Percentiles rank a stretch among this genome's conserved stretches.
These are phyloP conservation scores for Fulvia fulva DNA, from an alignment of 2,329 filamentous ascomycete genomes.

Conservation along the genomic window DNA sequence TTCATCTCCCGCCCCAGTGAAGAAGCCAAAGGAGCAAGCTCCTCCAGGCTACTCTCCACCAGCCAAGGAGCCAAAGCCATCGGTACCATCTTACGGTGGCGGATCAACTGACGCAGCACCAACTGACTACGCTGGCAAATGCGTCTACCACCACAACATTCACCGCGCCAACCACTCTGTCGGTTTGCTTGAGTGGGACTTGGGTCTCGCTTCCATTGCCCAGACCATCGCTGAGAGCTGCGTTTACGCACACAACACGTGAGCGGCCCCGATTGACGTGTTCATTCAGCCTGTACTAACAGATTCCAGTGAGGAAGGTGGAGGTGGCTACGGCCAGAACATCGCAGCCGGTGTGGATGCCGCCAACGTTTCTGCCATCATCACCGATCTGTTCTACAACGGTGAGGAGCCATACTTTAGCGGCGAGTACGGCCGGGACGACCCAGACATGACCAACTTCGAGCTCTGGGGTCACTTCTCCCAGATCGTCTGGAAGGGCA, in stretches of 20 bases:
- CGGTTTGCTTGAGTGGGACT: constrained; percentile 61
- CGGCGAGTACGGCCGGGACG: constrained; percentile 54
- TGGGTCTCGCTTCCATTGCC: constrained; percentile 61
- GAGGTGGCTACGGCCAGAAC: constrained; percentile 82
- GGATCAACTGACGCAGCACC: constrained; percentile 10
- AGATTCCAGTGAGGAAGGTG: constrained; percentile 48
- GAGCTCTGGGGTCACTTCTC: constrained; percentile 69
- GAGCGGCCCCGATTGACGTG: constrained; percentile 39
- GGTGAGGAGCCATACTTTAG: constrained; percentile 61
- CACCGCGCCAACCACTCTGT: constrained; percentile 81
- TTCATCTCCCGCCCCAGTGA: neutral
- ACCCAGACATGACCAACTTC: constrained; percentile 61
- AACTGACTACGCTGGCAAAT: constrained; percentile 35
- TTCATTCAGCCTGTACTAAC: constrained; percentile 31
- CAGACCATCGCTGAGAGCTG: constrained; percentile 61
- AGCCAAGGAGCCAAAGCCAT: neutral
- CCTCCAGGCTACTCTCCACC: neutral
- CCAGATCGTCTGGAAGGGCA: constrained; percentile 67
- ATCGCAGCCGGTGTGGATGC: constrained; percentile 64
- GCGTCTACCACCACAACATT: constrained; percentile 73
- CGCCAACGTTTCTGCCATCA: constrained; percentile 60
- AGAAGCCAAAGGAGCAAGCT: neutral
- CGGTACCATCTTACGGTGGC: constrained; percentile 8
- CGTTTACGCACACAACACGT: constrained; percentile 72
- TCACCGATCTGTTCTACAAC: constrained; percentile 87